These are phyloP conservation scores for Capsicum rhomboideum DNA, from an alignment of 257 asterid species.

Conservation along the genomic window DNA sequence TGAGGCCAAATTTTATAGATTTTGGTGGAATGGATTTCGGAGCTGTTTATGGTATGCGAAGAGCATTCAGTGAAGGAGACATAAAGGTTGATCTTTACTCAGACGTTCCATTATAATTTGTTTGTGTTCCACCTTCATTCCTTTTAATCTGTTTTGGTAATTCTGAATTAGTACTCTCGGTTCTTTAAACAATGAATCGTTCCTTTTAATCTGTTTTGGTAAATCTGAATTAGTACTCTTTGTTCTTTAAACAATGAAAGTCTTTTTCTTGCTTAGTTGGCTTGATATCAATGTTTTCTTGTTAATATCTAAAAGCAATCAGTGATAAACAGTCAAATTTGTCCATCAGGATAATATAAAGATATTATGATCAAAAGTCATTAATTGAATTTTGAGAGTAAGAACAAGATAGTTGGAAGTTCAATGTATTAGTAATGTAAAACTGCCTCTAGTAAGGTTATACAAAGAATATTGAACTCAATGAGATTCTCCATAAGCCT, in stretches of 20 bases:
- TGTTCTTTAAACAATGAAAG: background rate
- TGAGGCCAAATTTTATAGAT: slow-evolving; percentile 72
- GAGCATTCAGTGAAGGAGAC: slow-evolving; percentile 94
- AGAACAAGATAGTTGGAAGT: background rate
- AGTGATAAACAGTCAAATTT: background rate
- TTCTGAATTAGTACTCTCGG: background rate
- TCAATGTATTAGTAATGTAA: background rate
- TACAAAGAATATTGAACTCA: background rate
- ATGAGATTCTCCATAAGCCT: background rate
- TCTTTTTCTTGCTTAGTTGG: background rate
- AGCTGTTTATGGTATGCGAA: slow-evolving; percentile 66
- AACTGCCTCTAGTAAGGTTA: background rate
- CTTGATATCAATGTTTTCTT: background rate
- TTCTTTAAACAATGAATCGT: background rate
- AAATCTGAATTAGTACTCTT: background rate
- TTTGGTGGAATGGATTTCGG: slow-evolving; percentile 62
- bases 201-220: background rate
- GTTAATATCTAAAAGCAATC: background rate
- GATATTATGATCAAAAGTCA: background rate
- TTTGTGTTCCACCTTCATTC: background rate
- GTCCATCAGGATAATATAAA: background rate
- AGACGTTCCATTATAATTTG: background rate
- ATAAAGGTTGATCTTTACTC: slow-evolving; percentile 53
- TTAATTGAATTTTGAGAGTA: background rate
- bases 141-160: background rate